Conservation (phyloP, 768 basidiomycete genomes). For the Pluteus cervinus region DNA sequence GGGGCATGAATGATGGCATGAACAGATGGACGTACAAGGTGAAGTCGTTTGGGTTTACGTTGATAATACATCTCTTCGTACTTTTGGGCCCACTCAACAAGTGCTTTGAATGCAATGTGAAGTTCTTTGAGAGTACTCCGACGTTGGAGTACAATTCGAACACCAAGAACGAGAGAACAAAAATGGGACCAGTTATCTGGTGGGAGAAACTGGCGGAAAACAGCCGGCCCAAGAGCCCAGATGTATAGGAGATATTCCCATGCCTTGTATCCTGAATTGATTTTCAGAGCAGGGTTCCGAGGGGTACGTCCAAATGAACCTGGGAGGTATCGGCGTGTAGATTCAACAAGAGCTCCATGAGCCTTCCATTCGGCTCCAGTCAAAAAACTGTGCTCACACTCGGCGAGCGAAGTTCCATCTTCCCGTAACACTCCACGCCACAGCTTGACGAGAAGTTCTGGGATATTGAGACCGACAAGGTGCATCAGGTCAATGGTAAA, state of each 20-base stretch:
- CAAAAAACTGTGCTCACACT: conserved; percentile 4
- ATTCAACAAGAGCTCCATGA: conserved; percentile 2
- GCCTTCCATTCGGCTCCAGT: not conserved
- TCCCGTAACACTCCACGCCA: conserved; percentile 19
- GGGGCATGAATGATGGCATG: conserved; percentile 22
- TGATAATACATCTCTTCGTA: conserved; percentile 25
- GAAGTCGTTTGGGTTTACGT: conserved; percentile 15
- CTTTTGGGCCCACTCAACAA: conserved; percentile 18
- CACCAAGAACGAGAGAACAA: conserved; percentile 16
- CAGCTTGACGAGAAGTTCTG: conserved; percentile 18
- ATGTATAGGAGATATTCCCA: conserved; percentile 21
- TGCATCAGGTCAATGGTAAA: conserved; percentile 28
- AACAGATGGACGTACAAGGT: conserved; percentile 22
- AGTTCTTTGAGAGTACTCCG: conserved; percentile 11
- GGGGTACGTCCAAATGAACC: conserved; percentile 21
- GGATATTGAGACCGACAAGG: conserved; percentile 18
- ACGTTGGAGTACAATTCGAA: conserved; percentile 15
- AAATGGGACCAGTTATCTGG: conserved; percentile 15
- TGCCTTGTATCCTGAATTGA: conserved; percentile 24
- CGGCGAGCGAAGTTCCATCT: not conserved
- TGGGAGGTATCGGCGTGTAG: conserved; percentile 4
- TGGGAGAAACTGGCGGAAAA: conserved; percentile 14
- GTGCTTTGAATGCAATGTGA: conserved; percentile 6
- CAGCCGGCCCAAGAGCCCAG: conserved; percentile 19
- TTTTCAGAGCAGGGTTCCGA: conserved; percentile 20